Base-by-base conservation (phyloP, 2,329 filamentous ascomycete genomes). In the Metarhizium robertsii region DNA sequence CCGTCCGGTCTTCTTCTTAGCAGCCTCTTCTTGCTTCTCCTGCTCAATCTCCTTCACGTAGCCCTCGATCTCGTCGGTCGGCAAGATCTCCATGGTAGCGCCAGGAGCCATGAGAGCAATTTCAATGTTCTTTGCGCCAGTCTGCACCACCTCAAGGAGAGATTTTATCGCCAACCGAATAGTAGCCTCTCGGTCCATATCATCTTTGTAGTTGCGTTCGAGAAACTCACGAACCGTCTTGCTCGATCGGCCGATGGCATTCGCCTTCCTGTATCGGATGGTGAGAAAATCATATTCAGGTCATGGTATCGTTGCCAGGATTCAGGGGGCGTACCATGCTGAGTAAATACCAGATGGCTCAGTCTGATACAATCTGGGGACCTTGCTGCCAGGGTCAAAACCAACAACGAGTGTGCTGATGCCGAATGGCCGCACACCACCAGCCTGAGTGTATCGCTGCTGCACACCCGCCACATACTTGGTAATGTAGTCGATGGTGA, bases 271-370 rank as follows among this genome's bases (percentile, higher is more conserved):
- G 63, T 47, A 18, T 13, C 6, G 36, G 6, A 20, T 18, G 56
- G 56, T 57, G 6, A 57, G 53, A 40, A 40, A 50, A 47, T 53
- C 62, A 56, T 63, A 59, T 6, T 29, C 38, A 50, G 14, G 7
- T 30, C 8, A 13, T 16, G 13, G 3, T 29, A 34, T 34, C 2
- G 6, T 34, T 11, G 6, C 32, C 32, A 34, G 32, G 32, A 34
- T 34, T 25, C 32, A 34, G 20, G 43, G 7, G 5, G 30, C 57
- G 47, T 80, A 97, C 94, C 94, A 99, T 71, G 94, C 94, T 56
- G 91, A 96, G 80, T 97, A 99, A 73, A 99, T 99, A 58, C 95
- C 94, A 60, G 91, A 96, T n/a, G 95, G 94, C 77, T 99, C 94
- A 4, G 94, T 99, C 82, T 96, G 92, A 74, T 97, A 99, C 58